Evolutionary conservation across 192 early-diverging fungal species (phyloP).

Genomic region (Coemansia sp.): DNA sequence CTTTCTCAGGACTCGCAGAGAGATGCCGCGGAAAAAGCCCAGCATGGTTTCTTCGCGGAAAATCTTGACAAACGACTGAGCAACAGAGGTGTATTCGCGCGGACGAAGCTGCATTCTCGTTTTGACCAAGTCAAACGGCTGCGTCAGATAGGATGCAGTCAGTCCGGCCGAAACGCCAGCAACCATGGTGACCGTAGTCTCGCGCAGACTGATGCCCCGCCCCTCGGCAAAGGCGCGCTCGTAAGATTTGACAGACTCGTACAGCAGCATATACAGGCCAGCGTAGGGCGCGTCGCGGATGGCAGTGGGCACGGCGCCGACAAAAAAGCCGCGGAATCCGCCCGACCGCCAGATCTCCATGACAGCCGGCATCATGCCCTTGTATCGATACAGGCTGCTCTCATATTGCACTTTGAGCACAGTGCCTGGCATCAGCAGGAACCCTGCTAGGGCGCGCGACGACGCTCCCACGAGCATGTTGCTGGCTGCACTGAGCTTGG

Average conservation of each 20-base stretch:
- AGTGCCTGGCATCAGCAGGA: slow-evolving; percentile 92
- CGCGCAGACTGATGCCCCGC: slow-evolving; percentile 47
- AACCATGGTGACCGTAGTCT: slow-evolving; percentile 65
- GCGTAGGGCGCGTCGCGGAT: slow-evolving; percentile 90
- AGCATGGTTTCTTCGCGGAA: slow-evolving; percentile 69
- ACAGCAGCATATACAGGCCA: slow-evolving; percentile 87
- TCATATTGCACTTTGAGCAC: slow-evolving; percentile 92
- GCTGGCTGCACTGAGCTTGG: slow-evolving; percentile 59
- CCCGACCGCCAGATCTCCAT: slow-evolving; percentile 68
- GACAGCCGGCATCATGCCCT: slow-evolving; percentile 67
- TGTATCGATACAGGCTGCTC: slow-evolving; percentile 86
- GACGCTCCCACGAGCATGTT: slow-evolving; percentile 73
- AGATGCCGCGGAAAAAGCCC: slow-evolving; percentile 85
- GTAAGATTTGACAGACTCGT: slow-evolving; percentile 74
- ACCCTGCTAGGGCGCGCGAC: slow-evolving; percentile 75
- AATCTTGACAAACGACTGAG: slow-evolving; percentile 55
- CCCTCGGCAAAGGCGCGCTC: slow-evolving; percentile 41
- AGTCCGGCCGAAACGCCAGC: slow-evolving; percentile 71
- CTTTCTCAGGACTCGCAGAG: slow-evolving; percentile 82
- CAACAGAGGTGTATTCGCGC: slow-evolving; percentile 60
- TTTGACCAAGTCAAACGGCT: slow-evolving; percentile 94
- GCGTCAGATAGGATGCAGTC: slow-evolving; percentile 77
- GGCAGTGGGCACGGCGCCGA: slow-evolving; percentile 84
- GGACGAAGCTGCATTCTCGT: slow-evolving; percentile 93
- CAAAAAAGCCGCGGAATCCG: slow-evolving; percentile 81